Base-by-base conservation (phyloP, 805 yeast genomes). In the Grigorovia yakushimaensis region DNA sequence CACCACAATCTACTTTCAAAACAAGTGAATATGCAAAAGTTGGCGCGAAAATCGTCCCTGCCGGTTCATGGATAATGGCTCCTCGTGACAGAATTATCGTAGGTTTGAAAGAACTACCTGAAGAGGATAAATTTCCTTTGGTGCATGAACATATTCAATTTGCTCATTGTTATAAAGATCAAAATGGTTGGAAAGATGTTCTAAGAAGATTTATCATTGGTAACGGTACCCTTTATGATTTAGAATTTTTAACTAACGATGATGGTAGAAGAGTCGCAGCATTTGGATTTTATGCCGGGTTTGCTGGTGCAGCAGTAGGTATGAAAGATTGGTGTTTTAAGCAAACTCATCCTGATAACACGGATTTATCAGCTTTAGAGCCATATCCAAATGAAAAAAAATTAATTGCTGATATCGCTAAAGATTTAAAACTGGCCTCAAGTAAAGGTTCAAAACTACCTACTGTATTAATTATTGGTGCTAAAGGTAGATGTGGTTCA, bases 251-350 rank as follows among this genome's bases (percentile, higher is more conserved):
- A 65, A 93, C 85, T 67, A 87, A 93, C 65, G 96, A 84, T 58
- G 81, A 79, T 61, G 98, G 98, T 33, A 84, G 98, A 74, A 85
- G 99, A 71, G 98, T 93, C 23, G 99, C 99, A 41, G 98, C 98
- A 9, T 93, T 93, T 65, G 99, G 99, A 15, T 93, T 79, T 74
- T 89, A 91, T 67, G 98, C 99, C 41, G 99, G 99, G 15, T 93
- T 93, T 66, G 98, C 98, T 6, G 99, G 99, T 61, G 98, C 99
- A 35, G 99, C 98, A 33, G 70, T 93, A 47, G 98, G 98, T 59
- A 74, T 91, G 45, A 79, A 79, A 66, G 95, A 88, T 68, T 93
- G 98, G 96, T 84, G 94, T 45, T 83, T 84, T 71, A 91, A 91
- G 68, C 91, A 86, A 67, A 68, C 80, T 38, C 82, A 85, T 65